Conservation (phyloP, 2,329 filamentous ascomycete species). For the Emmonsia crescens region DNA sequence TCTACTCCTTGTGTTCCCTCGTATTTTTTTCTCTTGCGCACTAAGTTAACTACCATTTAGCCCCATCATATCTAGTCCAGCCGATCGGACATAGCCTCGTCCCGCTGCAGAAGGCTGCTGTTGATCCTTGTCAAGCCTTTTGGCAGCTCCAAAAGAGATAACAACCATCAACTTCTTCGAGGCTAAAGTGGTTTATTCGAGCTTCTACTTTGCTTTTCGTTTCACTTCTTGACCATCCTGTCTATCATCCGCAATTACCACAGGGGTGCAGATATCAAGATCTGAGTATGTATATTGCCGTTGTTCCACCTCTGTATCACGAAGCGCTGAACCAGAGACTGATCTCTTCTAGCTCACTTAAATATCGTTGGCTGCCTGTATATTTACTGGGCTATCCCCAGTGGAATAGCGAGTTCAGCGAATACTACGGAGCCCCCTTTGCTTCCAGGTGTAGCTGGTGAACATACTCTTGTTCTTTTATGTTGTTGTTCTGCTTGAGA, state of each 20-base stretch:
- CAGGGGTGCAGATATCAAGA: background rate
- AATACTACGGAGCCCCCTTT: background rate
- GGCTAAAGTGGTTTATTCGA: background rate
- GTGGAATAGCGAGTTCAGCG: background rate
- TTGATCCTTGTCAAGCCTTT: background rate
- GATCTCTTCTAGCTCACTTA: background rate
- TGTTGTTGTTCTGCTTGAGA: background rate
- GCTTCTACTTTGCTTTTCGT: background rate
- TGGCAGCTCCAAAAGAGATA: background rate
- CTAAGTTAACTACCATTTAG: background rate
- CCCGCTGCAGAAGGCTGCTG: background rate
- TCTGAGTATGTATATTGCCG: background rate
- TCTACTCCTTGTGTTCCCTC: background rate
- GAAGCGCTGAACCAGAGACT: conserved; percentile 1
- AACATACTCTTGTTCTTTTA: background rate
- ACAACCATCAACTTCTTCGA: background rate
- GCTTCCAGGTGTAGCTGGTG: background rate
- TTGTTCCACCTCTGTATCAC: background rate
- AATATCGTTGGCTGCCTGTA: background rate
- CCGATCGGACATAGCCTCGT: background rate
- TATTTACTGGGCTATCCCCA: background rate
- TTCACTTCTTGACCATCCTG: background rate
- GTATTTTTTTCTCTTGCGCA: background rate
- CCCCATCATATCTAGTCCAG: background rate
- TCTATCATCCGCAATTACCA: background rate